These are phyloP conservation scores for Geranium incanum DNA, from an alignment of 441 rosid genomes.

Conservation along the genomic window DNA sequence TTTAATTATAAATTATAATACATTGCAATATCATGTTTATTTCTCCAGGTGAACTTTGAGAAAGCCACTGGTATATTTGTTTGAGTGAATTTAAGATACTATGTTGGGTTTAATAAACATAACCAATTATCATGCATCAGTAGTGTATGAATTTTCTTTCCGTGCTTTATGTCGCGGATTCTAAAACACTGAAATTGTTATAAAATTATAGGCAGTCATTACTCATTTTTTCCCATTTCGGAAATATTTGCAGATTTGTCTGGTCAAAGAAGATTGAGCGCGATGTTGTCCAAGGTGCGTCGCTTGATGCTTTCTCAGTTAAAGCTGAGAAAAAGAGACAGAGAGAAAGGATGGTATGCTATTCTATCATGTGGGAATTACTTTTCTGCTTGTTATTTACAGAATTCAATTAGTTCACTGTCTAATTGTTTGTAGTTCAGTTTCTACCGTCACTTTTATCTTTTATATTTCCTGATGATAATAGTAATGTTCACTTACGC, in stretches of 20 bases:
- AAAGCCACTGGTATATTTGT: background rate
- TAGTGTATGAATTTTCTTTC: background rate
- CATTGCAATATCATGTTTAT: background rate
- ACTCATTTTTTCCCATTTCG: background rate
- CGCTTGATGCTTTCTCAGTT: constrained; percentile 54
- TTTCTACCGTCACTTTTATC: background rate
- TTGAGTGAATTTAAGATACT: background rate
- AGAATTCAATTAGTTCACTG: constrained; percentile 5
- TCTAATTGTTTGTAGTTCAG: background rate
- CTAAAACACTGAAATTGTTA: background rate
- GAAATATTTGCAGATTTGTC: constrained; percentile 50
- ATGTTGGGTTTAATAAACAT: background rate
- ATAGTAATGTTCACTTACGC: background rate
- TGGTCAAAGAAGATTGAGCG: constrained; percentile 90
- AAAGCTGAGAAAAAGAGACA: constrained; percentile 80
- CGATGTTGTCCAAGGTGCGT: constrained; percentile 64
- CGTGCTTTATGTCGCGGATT: background rate
- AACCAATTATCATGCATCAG: background rate
- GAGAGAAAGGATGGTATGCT: constrained; percentile 71
- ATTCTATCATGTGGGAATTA: background rate
- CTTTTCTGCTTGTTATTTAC: background rate
- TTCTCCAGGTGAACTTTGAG: background rate
- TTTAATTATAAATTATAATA: no score
- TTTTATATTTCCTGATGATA: background rate
- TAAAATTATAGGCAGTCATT: background rate